Percentiles rank a stretch among this genome's conserved stretches.
Evolutionary conservation across 1,284 basidiomycete genomes (phyloP).

Genomic region (Sphaerobolus stellatus): DNA sequence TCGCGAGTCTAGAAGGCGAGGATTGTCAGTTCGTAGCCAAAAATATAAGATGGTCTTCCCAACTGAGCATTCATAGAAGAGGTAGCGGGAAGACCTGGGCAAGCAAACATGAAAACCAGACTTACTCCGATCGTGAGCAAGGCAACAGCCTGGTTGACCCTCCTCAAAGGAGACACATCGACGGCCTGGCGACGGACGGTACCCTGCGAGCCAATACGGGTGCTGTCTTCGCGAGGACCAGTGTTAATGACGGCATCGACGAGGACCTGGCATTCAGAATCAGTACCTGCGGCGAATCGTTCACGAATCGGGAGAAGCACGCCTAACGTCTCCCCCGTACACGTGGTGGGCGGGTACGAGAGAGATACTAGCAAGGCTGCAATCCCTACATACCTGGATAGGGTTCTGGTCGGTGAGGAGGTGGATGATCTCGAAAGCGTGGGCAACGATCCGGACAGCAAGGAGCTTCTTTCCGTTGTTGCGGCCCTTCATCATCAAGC

Average conservation of each 20-base stretch:
- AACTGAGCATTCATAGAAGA: neutral
- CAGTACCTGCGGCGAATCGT: neutral
- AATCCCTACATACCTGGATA: conserved; percentile 77
- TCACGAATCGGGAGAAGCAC: neutral
- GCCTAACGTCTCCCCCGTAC: neutral
- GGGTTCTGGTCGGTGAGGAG: conserved; percentile 99
- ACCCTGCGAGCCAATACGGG: conserved; percentile 99
- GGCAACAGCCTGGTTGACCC: conserved; percentile 97
- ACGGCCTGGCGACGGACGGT: conserved; percentile 99
- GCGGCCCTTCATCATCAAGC: conserved; percentile 99
- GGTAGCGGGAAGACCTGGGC: neutral
- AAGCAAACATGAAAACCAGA: conserved; percentile 17
- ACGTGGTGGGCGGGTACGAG: neutral
- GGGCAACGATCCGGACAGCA: conserved; percentile 98
- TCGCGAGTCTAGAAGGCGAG: conserved; percentile 77
- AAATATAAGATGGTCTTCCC: no score
- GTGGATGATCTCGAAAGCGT: conserved; percentile 99
- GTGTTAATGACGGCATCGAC: conserved; percentile 99
- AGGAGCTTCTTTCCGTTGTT: conserved; percentile 99
- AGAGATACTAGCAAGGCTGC: conserved; percentile 3
- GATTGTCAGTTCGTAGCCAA: no score
- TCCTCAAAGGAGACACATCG: conserved; percentile 97
- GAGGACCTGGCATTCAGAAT: conserved; percentile 56
- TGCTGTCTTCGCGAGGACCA: conserved; percentile 99
- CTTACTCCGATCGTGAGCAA: conserved; percentile 94